A percentile compares a stretch with the other conserved stretches of the same genome.
Evolutionary conservation across 2,329 filamentous ascomycete genomes (phyloP).

Genomic region (Cordyceps cicadae): DNA sequence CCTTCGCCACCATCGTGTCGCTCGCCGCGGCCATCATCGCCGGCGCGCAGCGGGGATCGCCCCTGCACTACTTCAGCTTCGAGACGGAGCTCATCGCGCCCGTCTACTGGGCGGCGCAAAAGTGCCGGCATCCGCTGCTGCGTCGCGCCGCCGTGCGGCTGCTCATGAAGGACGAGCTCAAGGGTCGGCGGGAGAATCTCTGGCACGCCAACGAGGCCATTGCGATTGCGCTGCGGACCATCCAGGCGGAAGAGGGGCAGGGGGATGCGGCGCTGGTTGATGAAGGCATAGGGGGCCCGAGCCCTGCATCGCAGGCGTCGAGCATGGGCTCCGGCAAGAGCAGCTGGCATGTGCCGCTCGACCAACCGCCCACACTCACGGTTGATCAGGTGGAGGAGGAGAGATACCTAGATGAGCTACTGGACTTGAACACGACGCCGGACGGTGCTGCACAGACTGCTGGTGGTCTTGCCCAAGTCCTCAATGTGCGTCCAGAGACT

Average conservation of each 20-base stretch:
- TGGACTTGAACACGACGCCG: not conserved
- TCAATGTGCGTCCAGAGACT: conserved; percentile 8
- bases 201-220: conserved; percentile 29
- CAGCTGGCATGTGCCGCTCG: not conserved
- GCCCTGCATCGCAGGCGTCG: not conserved
- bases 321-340: not conserved
- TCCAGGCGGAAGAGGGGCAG: conserved; percentile 27
- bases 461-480: not conserved
- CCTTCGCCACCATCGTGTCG: conserved; percentile 30
- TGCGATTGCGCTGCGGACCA: conserved; percentile 25
- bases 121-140: conserved; percentile 34
- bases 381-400: not conserved
- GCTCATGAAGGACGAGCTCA: conserved; percentile 23
- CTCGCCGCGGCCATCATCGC: conserved; percentile 24
- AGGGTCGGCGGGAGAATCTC: conserved; percentile 29
- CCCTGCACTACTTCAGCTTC: conserved; percentile 28
- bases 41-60: conserved; percentile 4
- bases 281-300: not conserved
- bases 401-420: not conserved
- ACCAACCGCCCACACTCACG: not conserved
- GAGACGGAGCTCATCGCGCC: conserved; percentile 35
- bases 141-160: conserved; percentile 30
- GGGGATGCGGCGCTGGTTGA: not conserved
- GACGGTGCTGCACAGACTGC: not conserved
- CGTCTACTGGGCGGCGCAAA: conserved; percentile 32